These are phyloP conservation scores for Rhizophagus clarus DNA, from an alignment of 192 early-diverging fungal species.

Conservation along the genomic window DNA sequence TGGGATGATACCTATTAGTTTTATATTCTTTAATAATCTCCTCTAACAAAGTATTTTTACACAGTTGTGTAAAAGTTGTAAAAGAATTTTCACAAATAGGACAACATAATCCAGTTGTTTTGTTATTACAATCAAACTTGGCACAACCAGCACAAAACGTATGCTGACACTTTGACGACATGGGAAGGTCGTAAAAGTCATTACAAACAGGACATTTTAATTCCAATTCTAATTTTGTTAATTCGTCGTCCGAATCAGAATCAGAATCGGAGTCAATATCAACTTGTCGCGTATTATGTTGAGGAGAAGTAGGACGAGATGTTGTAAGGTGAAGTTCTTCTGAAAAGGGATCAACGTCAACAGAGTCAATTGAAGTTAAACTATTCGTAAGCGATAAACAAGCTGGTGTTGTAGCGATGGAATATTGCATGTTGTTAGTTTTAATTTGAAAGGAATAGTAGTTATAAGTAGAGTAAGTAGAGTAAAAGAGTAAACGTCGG, in stretches of 20 bases:
- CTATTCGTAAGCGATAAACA: background rate
- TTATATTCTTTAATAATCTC: constrained; percentile 26
- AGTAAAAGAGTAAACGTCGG: too few relatives aligned
- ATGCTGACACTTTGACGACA: constrained; percentile 25
- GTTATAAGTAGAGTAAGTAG: too few relatives aligned
- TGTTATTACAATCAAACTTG: background rate
- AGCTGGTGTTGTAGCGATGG: background rate
- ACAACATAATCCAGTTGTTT: background rate
- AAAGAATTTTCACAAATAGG: background rate
- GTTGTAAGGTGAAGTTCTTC: background rate
- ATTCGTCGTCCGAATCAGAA: background rate
- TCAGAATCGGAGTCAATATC: background rate
- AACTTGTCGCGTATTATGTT: background rate
- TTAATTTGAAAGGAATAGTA: too few relatives aligned
- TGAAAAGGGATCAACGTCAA: background rate
- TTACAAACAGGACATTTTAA: constrained; percentile 13
- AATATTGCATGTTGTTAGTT: background rate
- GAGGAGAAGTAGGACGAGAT: background rate
- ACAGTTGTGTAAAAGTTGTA: background rate
- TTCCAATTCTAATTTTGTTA: background rate
- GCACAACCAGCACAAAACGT: constrained; percentile 22
- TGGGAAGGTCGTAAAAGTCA: constrained; percentile 8
- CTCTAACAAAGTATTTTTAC: constrained; percentile 13
- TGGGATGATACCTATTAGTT: background rate
- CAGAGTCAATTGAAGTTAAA: background rate